Evolutionary conservation across 495 filamentous ascomycete species (phyloP).

Genomic region (Aspergillus taichungensis): DNA sequence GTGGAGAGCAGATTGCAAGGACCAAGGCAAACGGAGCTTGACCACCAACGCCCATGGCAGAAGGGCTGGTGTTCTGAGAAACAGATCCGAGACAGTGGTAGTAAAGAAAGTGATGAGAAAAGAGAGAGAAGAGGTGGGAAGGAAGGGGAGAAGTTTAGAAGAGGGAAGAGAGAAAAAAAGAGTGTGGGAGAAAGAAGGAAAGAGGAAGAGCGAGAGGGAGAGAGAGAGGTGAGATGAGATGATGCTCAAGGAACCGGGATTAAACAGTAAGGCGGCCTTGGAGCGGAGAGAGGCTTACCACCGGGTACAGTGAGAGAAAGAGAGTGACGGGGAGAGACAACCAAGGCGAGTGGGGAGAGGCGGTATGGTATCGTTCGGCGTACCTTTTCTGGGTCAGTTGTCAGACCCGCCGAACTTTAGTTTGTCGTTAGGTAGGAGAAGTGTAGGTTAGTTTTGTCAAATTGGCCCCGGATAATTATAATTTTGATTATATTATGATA

Average conservation of each 20-base stretch:
- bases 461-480: neutral
- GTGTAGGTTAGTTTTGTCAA: neutral
- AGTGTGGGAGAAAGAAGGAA: constrained; percentile 7
- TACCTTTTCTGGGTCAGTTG: constrained; percentile 3
- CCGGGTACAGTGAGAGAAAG: constrained; percentile 2
- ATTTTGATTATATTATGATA: constrained; percentile 1
- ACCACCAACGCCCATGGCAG: constrained; percentile 20
- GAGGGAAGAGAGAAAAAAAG: constrained; percentile 1
- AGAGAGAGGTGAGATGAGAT: constrained; percentile 25
- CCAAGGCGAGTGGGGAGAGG: constrained; percentile 11
- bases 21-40: constrained; percentile 14
- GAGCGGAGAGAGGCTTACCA: constrained; percentile 8
- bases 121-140: constrained; percentile 2
- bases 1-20: constrained; percentile 17
- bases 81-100: constrained; percentile 3
- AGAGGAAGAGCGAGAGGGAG: constrained; percentile 8
- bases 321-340: constrained; percentile 1
- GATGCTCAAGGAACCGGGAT: constrained; percentile 22
- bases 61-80: constrained; percentile 1
- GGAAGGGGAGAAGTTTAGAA: constrained; percentile 5
- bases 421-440: neutral
- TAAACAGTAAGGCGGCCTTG: constrained; percentile 17
- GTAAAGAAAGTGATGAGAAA: neutral
- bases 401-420: too few species aligned
- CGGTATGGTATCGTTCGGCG: constrained; percentile 16